Evolutionary conservation across 2,329 filamentous ascomycete species (phyloP).

Genomic region (Amylocarpus encephaloides): DNA sequence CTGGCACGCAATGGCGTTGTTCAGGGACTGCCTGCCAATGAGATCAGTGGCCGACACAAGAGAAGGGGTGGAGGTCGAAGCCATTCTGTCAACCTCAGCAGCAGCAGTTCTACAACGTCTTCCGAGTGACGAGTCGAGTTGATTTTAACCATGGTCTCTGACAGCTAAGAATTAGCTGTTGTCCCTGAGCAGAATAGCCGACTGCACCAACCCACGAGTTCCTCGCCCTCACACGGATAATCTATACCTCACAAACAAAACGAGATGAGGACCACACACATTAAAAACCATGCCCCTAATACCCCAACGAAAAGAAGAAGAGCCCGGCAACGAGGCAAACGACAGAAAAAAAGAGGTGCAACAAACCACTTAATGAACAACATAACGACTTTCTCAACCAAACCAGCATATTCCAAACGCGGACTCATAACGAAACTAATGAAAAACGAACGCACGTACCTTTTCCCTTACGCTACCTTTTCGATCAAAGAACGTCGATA

Average conservation of each 20-base stretch:
- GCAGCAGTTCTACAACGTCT: constrained; percentile 32
- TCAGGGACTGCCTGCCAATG: constrained; percentile 52
- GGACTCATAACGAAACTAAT: constrained; percentile 15
- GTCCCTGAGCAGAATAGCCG: not conserved
- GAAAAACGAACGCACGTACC: constrained; percentile 18
- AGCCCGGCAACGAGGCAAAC: constrained; percentile 17
- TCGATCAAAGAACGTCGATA: constrained; percentile 11
- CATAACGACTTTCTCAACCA: constrained; percentile 16
- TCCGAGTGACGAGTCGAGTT: constrained; percentile 24
- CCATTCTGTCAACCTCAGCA: constrained; percentile 31
- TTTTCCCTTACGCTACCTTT: constrained; percentile 1
- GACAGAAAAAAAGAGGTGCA: constrained; percentile 1
- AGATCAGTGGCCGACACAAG: constrained; percentile 29
- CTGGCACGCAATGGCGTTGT: constrained; percentile 62
- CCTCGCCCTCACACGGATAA: not conserved
- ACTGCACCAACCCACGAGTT: not conserved
- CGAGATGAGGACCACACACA: constrained; percentile 3
- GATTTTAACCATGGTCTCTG: constrained; percentile 14
- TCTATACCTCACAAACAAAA: not conserved
- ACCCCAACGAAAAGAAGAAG: constrained; percentile 12
- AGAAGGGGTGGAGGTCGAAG: constrained; percentile 26
- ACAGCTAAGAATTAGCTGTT: constrained; percentile 26
- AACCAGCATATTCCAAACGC: constrained; percentile 1
- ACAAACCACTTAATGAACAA: constrained; percentile 13
- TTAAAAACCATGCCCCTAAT: not conserved